A percentile compares a stretch with the other conserved stretches of the same genome.
These are phyloP conservation scores for Ustilago vetiveriae DNA, from an alignment of 1,284 basidiomycete species.

Conservation along the genomic window DNA sequence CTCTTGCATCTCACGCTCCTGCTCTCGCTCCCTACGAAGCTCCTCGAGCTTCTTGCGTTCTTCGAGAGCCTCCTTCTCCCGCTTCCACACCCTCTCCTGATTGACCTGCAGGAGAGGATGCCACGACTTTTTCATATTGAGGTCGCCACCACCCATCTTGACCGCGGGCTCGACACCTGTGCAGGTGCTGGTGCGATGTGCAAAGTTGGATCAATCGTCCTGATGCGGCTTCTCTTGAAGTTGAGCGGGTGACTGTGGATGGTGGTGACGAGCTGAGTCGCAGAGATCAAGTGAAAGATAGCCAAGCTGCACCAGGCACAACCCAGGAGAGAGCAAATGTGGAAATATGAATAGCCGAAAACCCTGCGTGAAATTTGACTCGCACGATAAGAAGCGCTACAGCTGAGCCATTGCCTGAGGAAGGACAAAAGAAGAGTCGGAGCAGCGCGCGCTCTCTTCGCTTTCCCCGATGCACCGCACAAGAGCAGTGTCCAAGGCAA, in stretches of 20 bases:
- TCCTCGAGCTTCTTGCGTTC: conserved; percentile 98
- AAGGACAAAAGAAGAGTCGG: too few relatives aligned
- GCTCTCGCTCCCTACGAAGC: conserved; percentile 94
- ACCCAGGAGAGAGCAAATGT: background rate
- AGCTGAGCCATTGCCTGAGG: conserved; percentile 1
- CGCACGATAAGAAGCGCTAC: conserved; percentile 23
- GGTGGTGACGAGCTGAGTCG: background rate
- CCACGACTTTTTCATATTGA: conserved; percentile 92
- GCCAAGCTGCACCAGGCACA: too few relatives aligned
- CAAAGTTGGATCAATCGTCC: too few relatives aligned
- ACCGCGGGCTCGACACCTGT: conserved; percentile 13
- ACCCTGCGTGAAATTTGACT: conserved; percentile 1
- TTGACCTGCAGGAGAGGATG: conserved; percentile 97
- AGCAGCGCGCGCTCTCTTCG: conserved; percentile 15
- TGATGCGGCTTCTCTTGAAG: too few relatives aligned
- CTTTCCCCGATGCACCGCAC: background rate
- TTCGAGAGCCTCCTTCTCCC: conserved; percentile 94
- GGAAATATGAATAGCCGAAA: too few relatives aligned
- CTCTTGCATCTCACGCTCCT: conserved; percentile 94
- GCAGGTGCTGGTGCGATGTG: conserved; percentile 1
- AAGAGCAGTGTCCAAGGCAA: too few relatives aligned
- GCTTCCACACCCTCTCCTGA: conserved; percentile 98
- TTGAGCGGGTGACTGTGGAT: too few relatives aligned
- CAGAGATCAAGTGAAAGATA: too few relatives aligned
- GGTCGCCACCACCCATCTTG: conserved; percentile 85